Evolutionary conservation across 192 early-diverging fungal species (phyloP).

Genomic region (Entomortierella beljakovae): DNA sequence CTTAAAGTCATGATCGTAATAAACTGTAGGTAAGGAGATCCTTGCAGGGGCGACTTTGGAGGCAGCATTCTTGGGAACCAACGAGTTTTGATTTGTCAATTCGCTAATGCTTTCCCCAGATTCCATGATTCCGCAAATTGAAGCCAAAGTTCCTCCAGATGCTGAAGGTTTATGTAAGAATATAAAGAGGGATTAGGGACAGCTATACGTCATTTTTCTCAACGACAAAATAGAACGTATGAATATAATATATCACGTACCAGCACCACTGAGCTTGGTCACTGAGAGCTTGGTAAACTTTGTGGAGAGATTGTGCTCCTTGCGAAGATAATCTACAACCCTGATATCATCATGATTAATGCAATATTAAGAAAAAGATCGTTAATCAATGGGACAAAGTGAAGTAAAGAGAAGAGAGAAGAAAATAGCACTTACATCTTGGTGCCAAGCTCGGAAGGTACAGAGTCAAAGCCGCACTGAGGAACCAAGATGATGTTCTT

Average conservation of each 20-base stretch:
- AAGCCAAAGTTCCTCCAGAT: conserved; percentile 45
- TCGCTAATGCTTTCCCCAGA: not conserved
- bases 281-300: conserved; percentile 74
- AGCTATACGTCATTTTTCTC: not conserved
- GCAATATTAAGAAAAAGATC: not conserved
- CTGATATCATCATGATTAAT: conserved; percentile 5
- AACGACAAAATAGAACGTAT: not conserved
- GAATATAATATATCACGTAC: conserved; percentile 13
- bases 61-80: conserved; percentile 20
- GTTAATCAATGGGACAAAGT: not conserved
- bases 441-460: conserved; percentile 89
- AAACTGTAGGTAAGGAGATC: conserved; percentile 39
- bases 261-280: conserved; percentile 47
- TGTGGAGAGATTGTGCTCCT: conserved; percentile 60
- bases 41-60: conserved; percentile 27
- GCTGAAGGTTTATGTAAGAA: conserved; percentile 6
- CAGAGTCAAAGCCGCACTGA: conserved; percentile 90
- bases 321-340: conserved; percentile 65
- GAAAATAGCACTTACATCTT: conserved; percentile 64
- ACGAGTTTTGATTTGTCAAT: conserved; percentile 26
- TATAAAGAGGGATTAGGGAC: not conserved
- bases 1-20: conserved; percentile 65
- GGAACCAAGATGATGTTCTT: conserved; percentile 82
- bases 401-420: not conserved
- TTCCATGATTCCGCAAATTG: conserved; percentile 24